Conservation (phyloP, 2,329 filamentous ascomycete species). For the Sclerotiophoma versabilis region DNA sequence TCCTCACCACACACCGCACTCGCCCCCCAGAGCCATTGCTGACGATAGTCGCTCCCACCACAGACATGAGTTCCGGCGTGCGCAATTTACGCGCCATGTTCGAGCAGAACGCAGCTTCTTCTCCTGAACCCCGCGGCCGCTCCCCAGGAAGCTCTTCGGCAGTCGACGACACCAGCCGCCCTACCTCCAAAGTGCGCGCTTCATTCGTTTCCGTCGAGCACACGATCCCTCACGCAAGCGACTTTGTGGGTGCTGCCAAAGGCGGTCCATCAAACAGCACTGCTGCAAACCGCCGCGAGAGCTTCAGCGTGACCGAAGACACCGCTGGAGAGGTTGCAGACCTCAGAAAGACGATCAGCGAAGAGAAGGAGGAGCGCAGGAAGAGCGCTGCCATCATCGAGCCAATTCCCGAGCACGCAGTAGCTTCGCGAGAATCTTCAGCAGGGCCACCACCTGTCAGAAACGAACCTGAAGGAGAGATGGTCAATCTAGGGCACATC, state of each 20-base stretch:
- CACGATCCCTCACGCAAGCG: slow-evolving; percentile 42
- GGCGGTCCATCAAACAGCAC: slow-evolving; percentile 40
- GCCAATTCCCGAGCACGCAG: slow-evolving; percentile 52
- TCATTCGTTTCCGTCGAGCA: slow-evolving; percentile 58
- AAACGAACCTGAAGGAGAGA: slow-evolving; percentile 33
- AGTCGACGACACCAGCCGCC: slow-evolving; percentile 42
- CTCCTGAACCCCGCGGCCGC: slow-evolving; percentile 54
- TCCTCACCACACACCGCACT: slow-evolving; percentile 24
- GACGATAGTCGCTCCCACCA: slow-evolving; percentile 31
- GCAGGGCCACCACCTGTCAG: slow-evolving; percentile 43
- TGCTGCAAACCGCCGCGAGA: slow-evolving; percentile 46
- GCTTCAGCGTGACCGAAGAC: slow-evolving; percentile 52
- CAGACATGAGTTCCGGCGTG: slow-evolving; percentile 60
- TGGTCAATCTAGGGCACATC: slow-evolving; percentile 43
- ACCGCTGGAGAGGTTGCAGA: slow-evolving; percentile 44
- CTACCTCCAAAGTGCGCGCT: slow-evolving; percentile 55
- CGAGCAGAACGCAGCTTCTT: slow-evolving; percentile 48
- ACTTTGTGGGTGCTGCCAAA: slow-evolving; percentile 36
- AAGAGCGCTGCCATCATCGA: slow-evolving; percentile 48
- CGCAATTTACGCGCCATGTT: slow-evolving; percentile 59
- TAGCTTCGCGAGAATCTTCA: slow-evolving; percentile 50
- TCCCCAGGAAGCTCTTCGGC: slow-evolving; percentile 49
- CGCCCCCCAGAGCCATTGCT: slow-evolving; percentile 29
- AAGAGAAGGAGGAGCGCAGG: slow-evolving; percentile 51
- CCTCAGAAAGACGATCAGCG: slow-evolving; percentile 50